Percentiles rank a stretch among this genome's conserved stretches.
phyloP scores from a whole-genome alignment of 306 rosid genomes.

The Pyrus bretschneideri region DNA sequence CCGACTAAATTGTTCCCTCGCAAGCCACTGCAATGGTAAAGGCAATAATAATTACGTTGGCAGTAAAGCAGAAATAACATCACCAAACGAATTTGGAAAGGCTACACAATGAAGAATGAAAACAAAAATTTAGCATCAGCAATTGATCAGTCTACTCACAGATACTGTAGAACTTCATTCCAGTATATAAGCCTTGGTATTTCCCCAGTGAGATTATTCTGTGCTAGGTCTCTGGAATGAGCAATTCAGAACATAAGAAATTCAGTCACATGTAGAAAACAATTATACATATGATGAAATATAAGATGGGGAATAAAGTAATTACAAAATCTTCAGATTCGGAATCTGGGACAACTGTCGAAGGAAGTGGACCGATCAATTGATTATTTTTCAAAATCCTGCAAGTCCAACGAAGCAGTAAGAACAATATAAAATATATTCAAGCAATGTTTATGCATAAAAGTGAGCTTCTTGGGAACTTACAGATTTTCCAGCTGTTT shows the following conservation, averaged over 20 bases:
- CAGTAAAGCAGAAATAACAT: background rate
- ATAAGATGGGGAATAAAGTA: background rate
- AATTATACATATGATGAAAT: background rate
- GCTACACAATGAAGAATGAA: background rate
- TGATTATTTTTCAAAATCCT: slow-evolving; percentile 78
- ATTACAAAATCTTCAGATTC: slow-evolving; percentile 87
- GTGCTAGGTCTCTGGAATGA: slow-evolving; percentile 74
- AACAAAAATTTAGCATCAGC: background rate
- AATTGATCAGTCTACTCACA: slow-evolving; percentile 48
- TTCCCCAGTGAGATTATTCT: slow-evolving; percentile 86
- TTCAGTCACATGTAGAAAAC: background rate
- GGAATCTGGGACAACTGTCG: slow-evolving; percentile 97
- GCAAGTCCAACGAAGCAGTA: background rate
- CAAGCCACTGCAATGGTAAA: slow-evolving; percentile 52
- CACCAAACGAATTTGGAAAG: background rate
- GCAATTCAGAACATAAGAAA: background rate
- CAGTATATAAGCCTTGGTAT: slow-evolving; percentile 96
- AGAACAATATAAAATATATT: background rate
- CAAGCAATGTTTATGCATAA: background rate
- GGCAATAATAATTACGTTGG: background rate
- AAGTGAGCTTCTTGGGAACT: slow-evolving; percentile 26
- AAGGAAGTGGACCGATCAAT: slow-evolving; percentile 88
- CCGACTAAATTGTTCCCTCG: slow-evolving; percentile 91
- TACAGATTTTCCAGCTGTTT: slow-evolving; percentile 79
- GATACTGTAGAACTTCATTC: slow-evolving; percentile 96